Evolutionary conservation across 345 rosid species (phyloP), one percentile per base, ranked within the genome.

Genomic region (Moricandia arvensis): DNA sequence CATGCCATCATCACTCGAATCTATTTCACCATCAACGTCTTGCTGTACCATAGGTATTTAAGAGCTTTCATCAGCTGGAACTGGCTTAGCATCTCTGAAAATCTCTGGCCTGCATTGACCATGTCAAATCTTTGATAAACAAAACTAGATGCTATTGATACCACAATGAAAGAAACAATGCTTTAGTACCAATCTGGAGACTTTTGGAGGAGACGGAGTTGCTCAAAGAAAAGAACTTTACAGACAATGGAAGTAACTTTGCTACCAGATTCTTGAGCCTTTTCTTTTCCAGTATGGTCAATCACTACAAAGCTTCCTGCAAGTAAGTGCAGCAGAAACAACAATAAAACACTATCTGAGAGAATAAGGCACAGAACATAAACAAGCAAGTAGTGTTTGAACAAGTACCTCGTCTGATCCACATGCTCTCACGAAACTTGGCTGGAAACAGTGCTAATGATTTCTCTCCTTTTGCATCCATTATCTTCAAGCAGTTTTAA

Each of bases 351-450:
- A 21, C 24, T 0, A 21, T 21, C 24, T 21, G 24, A 21, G 24
- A 21, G 24, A 21, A 21, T 21, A 21, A 21, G 24, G 24, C 24
- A 21, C 24, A 21, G 24, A 21, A 21, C 24, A 21, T 21, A 21
- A 21, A 21, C 24, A 21, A 21, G 24, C 24, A 21, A 21, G 24
- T 21, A 21, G 1, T 21, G 24, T 21, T 21, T 21, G 24, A 21
- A 21, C 24, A 21, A 21, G 24, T 75, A 94, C 97, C 97, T 87
- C 89, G 85, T 83, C 89, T 91, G 71, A 94, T 90, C 97, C 97
- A 91, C 89, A 90, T 89, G 82, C 88, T 87, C 88, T 85, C 93
- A 53, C 90, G 95, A 81, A 94, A 91, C 77, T 91, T 94, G 7
- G 95, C 97, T 15, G 97, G 98, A 79, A 94, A 87, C 58, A 91